Evolutionary conservation across 768 basidiomycete species (phyloP), one percentile per base, ranked within the genome.

Genomic region (Lactarius sp.): DNA sequence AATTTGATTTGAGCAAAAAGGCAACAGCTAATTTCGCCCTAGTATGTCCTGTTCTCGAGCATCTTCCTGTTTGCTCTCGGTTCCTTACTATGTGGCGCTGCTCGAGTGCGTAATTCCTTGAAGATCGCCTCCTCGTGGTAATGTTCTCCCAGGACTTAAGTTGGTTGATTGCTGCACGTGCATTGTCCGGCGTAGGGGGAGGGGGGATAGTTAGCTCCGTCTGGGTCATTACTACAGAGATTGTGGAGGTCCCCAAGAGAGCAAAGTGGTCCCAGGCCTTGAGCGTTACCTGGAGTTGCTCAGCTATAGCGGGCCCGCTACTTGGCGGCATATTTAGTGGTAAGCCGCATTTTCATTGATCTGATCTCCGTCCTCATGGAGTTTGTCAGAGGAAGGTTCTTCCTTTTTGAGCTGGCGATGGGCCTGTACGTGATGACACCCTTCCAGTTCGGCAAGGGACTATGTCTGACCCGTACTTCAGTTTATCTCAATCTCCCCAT

Each of bases 201-300:
- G 92, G 92, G 41, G 92, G 92, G 9, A 92, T 94, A 66, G 91
- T 92, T 62, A 84, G 84, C 71, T 81, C 87, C 49, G 90, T 93
- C 41, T 93, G 92, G 92, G 84, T 90, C 27, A 86, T 94, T 62
- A 92, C 89, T 51, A 83, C 90, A 66, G 91, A 94, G 72, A 85
- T 94, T 62, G 91, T 93, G 47, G 84, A 86, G 72, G 80, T 84
- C 34, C 78, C 77, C 64, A 77, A 81, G 62, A 83, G 89, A 61
- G 86, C 90, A 54, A 90, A 85, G 72, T 93, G 90, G 91, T 90
- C 88, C 12, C 88, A 90, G 73, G 89, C 89, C 20, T 79, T 92
- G 37, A 92, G 90, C 67, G 73, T 92, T 59, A 93, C 91, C 42
- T 93, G 91, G 91, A 86, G 86, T 64, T 89, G 87, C 71, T 93